phyloP scores from a whole-genome alignment of 2,329 filamentous ascomycete genomes.

The Fusarium circinatum region DNA sequence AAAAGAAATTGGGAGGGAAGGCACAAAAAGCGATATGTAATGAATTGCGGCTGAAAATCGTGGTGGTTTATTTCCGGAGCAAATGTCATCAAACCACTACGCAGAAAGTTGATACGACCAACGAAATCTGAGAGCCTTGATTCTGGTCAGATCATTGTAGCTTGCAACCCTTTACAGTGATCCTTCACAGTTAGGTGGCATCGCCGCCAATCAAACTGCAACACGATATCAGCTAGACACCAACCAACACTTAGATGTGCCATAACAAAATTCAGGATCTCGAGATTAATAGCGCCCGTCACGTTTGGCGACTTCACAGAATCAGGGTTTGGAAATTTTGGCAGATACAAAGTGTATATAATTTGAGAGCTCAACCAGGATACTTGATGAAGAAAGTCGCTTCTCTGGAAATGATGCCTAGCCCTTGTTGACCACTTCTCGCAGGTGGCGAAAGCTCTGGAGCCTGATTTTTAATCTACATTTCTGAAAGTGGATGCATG shows the following conservation, averaged over 20 bases:
- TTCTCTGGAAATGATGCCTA: fast-evolving
- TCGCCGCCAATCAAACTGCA: not conserved
- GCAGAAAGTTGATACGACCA: fast-evolving
- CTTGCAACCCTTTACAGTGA: not conserved
- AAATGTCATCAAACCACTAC: fast-evolving
- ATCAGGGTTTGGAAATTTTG: not conserved
- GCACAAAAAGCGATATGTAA: fast-evolving
- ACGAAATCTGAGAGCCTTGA: fast-evolving
- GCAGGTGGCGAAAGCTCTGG: fast-evolving
- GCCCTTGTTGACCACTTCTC: fast-evolving
- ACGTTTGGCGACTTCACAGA: fast-evolving
- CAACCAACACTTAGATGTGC: not conserved
- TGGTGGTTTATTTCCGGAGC: fast-evolving
- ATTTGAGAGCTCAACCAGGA: fast-evolving
- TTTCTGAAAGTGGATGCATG: not conserved
- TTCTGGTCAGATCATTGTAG: not conserved
- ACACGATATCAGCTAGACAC: not conserved
- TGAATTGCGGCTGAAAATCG: not conserved
- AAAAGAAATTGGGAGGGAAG: fast-evolving
- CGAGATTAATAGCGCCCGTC: fast-evolving
- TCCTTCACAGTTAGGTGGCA: not conserved
- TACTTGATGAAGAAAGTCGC: fast-evolving
- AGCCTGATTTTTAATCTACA: not conserved
- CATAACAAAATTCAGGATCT: not conserved
- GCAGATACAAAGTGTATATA: fast-evolving